Percentiles rank a stretch among this genome's conserved stretches.
Evolutionary conservation across 1,284 basidiomycete species (phyloP).

Genomic region (Pseudozyma thailandica): DNA sequence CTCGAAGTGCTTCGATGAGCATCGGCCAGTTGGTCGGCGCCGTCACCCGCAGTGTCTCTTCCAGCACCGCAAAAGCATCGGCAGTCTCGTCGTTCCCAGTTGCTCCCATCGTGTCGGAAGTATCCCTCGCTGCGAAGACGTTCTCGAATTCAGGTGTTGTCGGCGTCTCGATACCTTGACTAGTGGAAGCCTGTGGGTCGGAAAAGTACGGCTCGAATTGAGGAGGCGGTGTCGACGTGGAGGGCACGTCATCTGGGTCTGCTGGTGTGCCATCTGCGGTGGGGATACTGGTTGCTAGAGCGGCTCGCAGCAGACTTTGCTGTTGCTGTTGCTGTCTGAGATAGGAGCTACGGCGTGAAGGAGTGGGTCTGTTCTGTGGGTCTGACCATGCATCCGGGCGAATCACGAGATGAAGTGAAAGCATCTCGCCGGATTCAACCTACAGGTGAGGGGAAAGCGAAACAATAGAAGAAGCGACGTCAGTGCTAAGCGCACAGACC

Average conservation of each 20-base stretch:
- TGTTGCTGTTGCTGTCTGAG: conserved; percentile 35
- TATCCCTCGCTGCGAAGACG: neutral
- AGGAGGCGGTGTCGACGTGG: conserved; percentile 14
- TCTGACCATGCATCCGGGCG: conserved; percentile 62
- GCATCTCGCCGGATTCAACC: conserved; percentile 35
- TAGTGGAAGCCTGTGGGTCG: conserved; percentile 1
- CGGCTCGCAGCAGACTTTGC: conserved; percentile 17
- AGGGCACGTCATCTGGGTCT: conserved; percentile 8
- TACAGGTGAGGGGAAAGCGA: conserved; percentile 4
- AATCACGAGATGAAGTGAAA: conserved; percentile 61
- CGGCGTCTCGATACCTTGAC: neutral
- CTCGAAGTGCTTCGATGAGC: conserved; percentile 28
- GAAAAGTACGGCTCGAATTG: conserved; percentile 34
- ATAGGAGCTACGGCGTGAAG: conserved; percentile 44
- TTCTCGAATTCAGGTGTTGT: neutral
- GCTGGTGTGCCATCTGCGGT: conserved; percentile 1
- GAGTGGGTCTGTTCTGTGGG: conserved; percentile 48
- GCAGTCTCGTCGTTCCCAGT: neutral
- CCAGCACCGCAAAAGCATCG: conserved; percentile 24
- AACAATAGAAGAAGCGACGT: neutral
- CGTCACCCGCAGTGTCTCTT: conserved; percentile 30
- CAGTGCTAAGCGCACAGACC: neutral
- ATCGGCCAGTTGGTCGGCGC: conserved; percentile 46
- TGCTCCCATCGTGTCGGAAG: conserved; percentile 3
- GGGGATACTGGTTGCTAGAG: conserved; percentile 8